Evolutionary conservation across 2,329 filamentous ascomycete genomes (phyloP).

Genomic region (Didymellaceae sp.): DNA sequence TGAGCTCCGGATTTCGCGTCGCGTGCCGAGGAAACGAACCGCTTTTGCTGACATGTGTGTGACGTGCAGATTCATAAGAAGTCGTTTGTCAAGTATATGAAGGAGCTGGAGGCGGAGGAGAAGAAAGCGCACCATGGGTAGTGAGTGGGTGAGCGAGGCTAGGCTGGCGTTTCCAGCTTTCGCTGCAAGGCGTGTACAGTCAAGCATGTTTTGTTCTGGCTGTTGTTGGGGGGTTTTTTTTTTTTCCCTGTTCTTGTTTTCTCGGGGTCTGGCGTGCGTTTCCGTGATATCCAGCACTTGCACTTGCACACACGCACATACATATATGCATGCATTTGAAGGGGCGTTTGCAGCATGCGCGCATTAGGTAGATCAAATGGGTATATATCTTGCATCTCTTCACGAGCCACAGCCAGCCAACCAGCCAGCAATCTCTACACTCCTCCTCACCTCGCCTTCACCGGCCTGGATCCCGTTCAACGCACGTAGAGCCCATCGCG

Average conservation of each 20-base stretch:
- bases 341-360: neutral
- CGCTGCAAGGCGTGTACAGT: no score
- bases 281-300: constrained; percentile 7
- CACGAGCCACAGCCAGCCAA: no score
- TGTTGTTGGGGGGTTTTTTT: neutral
- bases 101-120: constrained; percentile 71
- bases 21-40: no score
- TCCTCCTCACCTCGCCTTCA: no score
- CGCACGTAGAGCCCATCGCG: no score
- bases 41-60: neutral
- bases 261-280: neutral
- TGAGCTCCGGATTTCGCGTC: no score
- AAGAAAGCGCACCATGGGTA: constrained; percentile 25
- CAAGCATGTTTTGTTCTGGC: neutral
- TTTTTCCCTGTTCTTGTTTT: neutral
- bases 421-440: no score
- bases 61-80: constrained; percentile 81
- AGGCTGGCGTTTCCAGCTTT: neutral
- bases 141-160: neutral
- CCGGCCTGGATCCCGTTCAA: no score
- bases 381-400: no score
- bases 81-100: constrained; percentile 92
- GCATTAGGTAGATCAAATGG: neutral
- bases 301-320: no score
- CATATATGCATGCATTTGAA: constrained; percentile 1